A percentile compares a stretch with the other conserved stretches of the same genome.
Evolutionary conservation across 1,284 basidiomycete species (phyloP).

Genomic region (Porogramme epimiltina): DNA sequence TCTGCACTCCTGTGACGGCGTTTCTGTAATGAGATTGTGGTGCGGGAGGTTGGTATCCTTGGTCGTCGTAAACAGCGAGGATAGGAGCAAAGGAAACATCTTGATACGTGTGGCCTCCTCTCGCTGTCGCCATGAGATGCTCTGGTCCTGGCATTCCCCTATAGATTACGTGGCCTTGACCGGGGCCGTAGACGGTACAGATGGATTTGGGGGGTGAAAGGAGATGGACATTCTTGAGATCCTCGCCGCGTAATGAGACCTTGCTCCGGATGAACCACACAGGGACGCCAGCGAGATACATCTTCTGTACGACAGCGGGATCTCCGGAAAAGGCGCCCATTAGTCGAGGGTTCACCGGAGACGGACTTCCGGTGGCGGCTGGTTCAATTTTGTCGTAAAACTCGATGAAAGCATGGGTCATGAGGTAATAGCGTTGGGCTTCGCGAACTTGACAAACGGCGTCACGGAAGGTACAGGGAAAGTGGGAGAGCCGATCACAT

Average conservation of each 20-base stretch:
- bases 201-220: too few relatives aligned
- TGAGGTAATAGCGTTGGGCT: conserved; percentile 7
- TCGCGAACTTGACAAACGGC: conserved; percentile 5
- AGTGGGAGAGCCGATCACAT: conserved; percentile 1
- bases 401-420: conserved; percentile 5
- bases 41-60: neutral
- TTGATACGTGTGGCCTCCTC: conserved; percentile 6
- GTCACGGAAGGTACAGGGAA: conserved; percentile 8
- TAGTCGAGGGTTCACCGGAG: neutral
- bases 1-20: too few relatives aligned
- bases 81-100: neutral
- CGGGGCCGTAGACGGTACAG: neutral
- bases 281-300: conserved; percentile 3
- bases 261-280: conserved; percentile 10
- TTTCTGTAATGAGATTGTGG: neutral
- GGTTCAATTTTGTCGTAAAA: neutral
- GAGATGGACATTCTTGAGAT: too few relatives aligned
- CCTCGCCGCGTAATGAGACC: neutral
- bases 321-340: conserved; percentile 10
- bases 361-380: neutral
- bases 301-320: neutral
- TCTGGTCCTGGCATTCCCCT: neutral
- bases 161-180: neutral
- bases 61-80: neutral
- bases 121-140: neutral